phyloP scores from a whole-genome alignment of 352 stramenopile species.

The Phytophthora cactorum region DNA sequence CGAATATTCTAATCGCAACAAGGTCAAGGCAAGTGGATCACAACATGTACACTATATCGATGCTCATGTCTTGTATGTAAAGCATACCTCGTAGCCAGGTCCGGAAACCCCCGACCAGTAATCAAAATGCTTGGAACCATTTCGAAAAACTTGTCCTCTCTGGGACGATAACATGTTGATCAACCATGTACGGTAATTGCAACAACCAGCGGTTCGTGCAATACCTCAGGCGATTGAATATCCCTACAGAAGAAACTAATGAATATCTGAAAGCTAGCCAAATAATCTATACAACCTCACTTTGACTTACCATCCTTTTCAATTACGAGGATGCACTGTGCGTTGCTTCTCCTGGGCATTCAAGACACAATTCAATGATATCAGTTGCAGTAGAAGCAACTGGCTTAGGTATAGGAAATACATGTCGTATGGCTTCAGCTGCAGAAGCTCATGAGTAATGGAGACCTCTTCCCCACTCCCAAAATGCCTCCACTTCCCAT shows the following conservation, averaged over 20 bases:
- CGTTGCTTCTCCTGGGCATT: constrained; percentile 57
- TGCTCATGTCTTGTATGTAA: not conserved
- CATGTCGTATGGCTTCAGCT: constrained; percentile 57
- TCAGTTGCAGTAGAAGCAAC: not conserved
- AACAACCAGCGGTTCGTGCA: not conserved
- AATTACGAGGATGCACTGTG: constrained; percentile 92
- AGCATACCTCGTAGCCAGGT: constrained; percentile 91
- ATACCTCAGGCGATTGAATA: constrained; percentile 93
- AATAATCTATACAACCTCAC: not conserved
- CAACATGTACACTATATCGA: not conserved
- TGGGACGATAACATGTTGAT: constrained; percentile 21
- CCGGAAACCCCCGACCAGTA: constrained; percentile 94
- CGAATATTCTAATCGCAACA: constrained; percentile 65
- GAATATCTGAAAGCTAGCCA: not conserved
- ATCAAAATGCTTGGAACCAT: constrained; percentile 91
- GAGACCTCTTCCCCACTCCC: constrained; percentile 65
- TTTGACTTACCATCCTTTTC: constrained; percentile 93
- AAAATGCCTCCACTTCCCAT: constrained; percentile 63
- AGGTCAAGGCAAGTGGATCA: not conserved
- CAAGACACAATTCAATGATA: not conserved
- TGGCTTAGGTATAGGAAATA: constrained; percentile 18
- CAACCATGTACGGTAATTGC: not conserved
- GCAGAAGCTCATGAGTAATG: constrained; percentile 81
- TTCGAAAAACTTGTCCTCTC: constrained; percentile 90
- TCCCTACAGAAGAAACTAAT: constrained; percentile 72